Base-by-base conservation (phyloP, 768 basidiomycete species). In the Rickenella mellea region DNA sequence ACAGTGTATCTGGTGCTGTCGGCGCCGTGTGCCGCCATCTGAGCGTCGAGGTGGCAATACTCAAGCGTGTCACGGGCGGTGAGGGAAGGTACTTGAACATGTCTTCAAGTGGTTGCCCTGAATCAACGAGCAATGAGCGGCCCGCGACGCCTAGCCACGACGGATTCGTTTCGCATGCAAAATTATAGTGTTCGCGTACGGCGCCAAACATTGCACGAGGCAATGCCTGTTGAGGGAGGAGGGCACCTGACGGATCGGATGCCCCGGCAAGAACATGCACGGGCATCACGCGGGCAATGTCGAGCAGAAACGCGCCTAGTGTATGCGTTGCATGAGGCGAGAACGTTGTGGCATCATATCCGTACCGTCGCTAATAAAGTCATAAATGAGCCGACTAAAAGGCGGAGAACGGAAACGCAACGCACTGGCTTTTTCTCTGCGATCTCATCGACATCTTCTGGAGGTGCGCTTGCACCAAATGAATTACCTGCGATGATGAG, bases 11-110 rank as follows among this genome's bases (percentile, higher is more conserved):
- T 21, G 96, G 96, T 20, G 94, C 94, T 6, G 96, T 98, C 3
- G 96, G 96, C n/a, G 96, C 92, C 59, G 96, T 78, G 64, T 98
- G 94, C 44, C 92, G 69, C 96, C 94, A 99, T 51, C 71, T 76
- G 26, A 99, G 68, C 9, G 91, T 93, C 30, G 81, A 69, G 53
- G 80, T 74, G 8, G 88, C 74, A 46, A 97, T 70, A 2, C 74
- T 74, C 26, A 94, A 57, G 29, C 83, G 72, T n/a, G 83, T 83
- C 43, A 74, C 69, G 6, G 78, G 77, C 6, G 78, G 80, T 6
- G 77, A 71, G 9, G 76, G 71, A 30, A 98, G 67, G 62, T 99
- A 99, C 58, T 90, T 93, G 73, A 78, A 90, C 66, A 98, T 83
- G 56, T 99, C 96, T 57, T 97, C 85, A 17, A 98, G 55, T 5